Base-by-base conservation (phyloP, 2,329 filamentous ascomycete species). In the Lecanicillium sp. region DNA sequence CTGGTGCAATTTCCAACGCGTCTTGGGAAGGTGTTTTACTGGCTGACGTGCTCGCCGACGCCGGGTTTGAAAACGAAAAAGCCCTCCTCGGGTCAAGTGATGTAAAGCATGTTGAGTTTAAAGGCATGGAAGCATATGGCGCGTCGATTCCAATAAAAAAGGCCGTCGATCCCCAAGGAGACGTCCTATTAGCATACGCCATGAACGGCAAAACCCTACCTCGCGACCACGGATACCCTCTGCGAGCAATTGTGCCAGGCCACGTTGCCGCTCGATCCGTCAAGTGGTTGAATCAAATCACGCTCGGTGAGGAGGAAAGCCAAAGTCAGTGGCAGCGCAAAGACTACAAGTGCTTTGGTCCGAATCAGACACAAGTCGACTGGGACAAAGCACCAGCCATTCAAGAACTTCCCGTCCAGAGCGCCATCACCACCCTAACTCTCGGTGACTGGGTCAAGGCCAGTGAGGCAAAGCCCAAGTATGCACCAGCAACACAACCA, bases 331-430 rank as follows among this genome's bases (percentile, higher is more conserved):
- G 78, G 78, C 78, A 83, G 51, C 67, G 74, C 16, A 67, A 72
- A 14, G 80, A 84, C 52, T 83, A 84, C 58, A 83, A 83, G 53
- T 75, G 72, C 49, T 82, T 83, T 43, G 76, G 78, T 0, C 78
- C 79, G 4, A 80, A 80, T 50, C 68, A 78, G 53, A 62, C 62
- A 22, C 66, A 68, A 16, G 70, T 75, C 5, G 70, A 81, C 54
- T 83, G 78, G 78, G 73, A 77, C 35, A 62, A 63, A 17, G 78
- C 79, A 7, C 71, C 70, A 9, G 67, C 75, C 2, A 83, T 83
- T 20, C 80, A 84, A 46, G 78, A 83, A 49, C 73, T 82, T 63
- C 77, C 80, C 2, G 70, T 85, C 14, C 80, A 79, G 20, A 80
- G 75, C 42, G 80, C 80, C 35, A 79, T 84, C 38, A 82, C 78